Base-by-base conservation (phyloP, 768 basidiomycete species). In the Ramaria rubella region DNA sequence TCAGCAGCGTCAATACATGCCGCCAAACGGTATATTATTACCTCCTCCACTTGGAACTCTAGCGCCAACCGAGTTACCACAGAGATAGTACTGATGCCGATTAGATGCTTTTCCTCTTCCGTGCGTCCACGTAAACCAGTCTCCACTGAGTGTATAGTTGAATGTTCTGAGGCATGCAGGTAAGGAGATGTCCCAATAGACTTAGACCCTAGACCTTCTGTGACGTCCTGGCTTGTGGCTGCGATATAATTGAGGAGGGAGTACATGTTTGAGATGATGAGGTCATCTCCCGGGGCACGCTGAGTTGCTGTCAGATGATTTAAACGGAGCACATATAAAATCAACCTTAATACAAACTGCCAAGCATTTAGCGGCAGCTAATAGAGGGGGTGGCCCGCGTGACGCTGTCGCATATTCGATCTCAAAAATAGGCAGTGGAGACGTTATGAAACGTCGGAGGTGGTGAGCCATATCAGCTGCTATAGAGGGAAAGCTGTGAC, bases 181-280 rank as follows among this genome's bases (percentile, higher is more conserved):
- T 61, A 59, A 23, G 65, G 59, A n/a, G 62, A 57, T 6, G 69
- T 67, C 57, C 75, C 72, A 2, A 77, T 68, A 2, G 76, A 72
- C 55, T 75, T 71, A 49, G 65, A 71, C 49, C 87, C 86, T 33
- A 77, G 77, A 31, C 82, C 79, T 46, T 89, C 88, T 65, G 87
- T 89, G 73, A 84, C 86, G 11, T 56, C 59, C 30, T 56, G 49
- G 26, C 61, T 58, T 2, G 90, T 85, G 3, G 88, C 83, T 1
- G 90, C 83, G 58, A 97, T 86, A 68, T 90, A 88, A 67, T 98
- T 97, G 58, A 98, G 77, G 12, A 98, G 80, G 4, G 95, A 96
- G 69, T 98, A 97, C 84, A 97, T 87, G 62, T 94, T 91, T 3
- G 94, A 97, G 81, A 94, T 86, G 66, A 90, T 79, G 34, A 93